phyloP scores from a whole-genome alignment of 2,329 filamentous ascomycete genomes.

The Fusarium pininemorale region DNA sequence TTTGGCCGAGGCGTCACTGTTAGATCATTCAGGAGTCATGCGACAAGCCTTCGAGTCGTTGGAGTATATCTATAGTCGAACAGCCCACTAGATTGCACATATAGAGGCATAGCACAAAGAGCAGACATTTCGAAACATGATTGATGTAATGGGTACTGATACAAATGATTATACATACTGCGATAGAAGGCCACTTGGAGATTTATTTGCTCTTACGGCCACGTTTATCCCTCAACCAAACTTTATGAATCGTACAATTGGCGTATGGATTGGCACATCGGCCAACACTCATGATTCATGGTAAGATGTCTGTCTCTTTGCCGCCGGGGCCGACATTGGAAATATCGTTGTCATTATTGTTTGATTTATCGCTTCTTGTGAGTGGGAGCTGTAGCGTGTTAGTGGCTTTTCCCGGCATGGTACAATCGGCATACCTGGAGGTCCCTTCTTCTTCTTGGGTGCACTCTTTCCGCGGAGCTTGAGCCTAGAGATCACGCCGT shows the following conservation, averaged over 20 bases:
- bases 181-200: conserved; percentile 1
- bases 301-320: neutral
- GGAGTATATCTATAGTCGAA: neutral
- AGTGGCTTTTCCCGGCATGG: neutral
- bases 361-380: conserved; percentile 45
- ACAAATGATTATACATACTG: conserved; percentile 42
- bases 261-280: neutral
- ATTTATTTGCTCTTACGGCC: conserved; percentile 1
- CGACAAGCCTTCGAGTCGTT: neutral
- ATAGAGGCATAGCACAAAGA: neutral
- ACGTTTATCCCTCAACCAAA: neutral
- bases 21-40: neutral
- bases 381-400: conserved; percentile 38
- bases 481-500: conserved; percentile 58
- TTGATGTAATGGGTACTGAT: conserved; percentile 27
- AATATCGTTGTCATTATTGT: conserved; percentile 25
- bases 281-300: neutral
- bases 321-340: conserved; percentile 5
- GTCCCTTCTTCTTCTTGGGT: conserved; percentile 84
- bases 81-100: neutral
- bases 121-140: neutral
- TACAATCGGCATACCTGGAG: conserved; percentile 46
- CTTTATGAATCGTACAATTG: neutral
- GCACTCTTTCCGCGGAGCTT: conserved; percentile 86
- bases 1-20: neutral